phyloP scores from a whole-genome alignment of 768 basidiomycete species.

The Dacryopinax spathularia region DNA sequence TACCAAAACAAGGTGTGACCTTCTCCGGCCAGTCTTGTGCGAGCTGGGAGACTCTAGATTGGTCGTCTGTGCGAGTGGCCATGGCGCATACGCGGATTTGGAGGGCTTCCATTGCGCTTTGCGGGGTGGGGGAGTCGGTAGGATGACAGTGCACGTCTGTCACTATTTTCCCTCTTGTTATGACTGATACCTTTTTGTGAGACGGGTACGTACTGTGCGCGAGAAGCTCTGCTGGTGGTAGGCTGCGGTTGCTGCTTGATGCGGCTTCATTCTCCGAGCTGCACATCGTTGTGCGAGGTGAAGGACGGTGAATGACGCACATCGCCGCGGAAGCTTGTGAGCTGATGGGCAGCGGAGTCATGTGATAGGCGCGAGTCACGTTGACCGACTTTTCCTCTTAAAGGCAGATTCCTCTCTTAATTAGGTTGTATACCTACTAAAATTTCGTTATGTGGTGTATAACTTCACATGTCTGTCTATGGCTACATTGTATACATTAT shows the following conservation, averaged over 20 bases:
- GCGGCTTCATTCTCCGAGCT: neutral
- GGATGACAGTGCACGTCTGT: conserved; percentile 89
- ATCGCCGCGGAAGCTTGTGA: neutral
- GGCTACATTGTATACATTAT: no score
- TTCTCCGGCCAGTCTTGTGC: conserved; percentile 46
- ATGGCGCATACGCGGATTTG: conserved; percentile 69
- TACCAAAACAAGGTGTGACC: conserved; percentile 75
- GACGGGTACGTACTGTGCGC: conserved; percentile 26
- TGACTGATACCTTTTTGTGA: neutral
- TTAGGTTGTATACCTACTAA: no score
- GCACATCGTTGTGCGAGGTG: neutral
- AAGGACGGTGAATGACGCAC: neutral
- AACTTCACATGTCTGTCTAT: no score
- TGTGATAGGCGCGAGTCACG: no score
- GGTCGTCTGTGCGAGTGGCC: conserved; percentile 44
- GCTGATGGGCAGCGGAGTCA: no score
- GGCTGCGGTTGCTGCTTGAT: neutral
- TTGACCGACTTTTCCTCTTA: no score
- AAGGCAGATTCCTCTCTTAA: no score
- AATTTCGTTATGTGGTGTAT: no score
- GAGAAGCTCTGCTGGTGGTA: conserved; percentile 28
- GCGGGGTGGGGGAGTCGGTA: conserved; percentile 48
- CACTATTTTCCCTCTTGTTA: conserved; percentile 23
- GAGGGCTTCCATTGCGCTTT: conserved; percentile 39
- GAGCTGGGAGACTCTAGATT: conserved; percentile 51